Conservation (phyloP, 768 basidiomycete species). For the Terana coerulea region DNA sequence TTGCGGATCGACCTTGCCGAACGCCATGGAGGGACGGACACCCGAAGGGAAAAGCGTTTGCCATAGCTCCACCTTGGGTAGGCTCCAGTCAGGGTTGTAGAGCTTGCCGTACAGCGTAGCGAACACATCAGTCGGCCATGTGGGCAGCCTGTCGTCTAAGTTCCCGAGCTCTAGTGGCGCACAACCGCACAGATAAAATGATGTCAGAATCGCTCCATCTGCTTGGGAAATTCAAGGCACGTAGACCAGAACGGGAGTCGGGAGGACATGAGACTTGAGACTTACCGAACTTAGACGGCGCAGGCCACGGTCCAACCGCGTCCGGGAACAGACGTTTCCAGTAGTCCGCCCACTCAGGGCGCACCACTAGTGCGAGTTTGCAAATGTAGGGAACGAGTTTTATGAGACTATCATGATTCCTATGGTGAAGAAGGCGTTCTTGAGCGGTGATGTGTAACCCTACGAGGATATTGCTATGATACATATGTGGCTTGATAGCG, state of each 20-base stretch:
- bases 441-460: conserved; percentile 80
- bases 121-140: conserved; percentile 76
- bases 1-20: conserved; percentile 60
- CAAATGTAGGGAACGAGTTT: conserved; percentile 62
- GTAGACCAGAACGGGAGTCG: no score
- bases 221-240: no score
- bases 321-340: conserved; percentile 82
- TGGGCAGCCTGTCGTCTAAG: conserved; percentile 68
- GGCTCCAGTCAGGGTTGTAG: conserved; percentile 67
- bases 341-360: conserved; percentile 89
- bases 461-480: conserved; percentile 59
- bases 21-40: conserved; percentile 51
- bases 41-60: conserved; percentile 47
- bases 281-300: conserved; percentile 36
- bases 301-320: conserved; percentile 57
- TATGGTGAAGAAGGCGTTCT: conserved; percentile 55
- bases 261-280: conserved; percentile 10
- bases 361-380: conserved; percentile 54
- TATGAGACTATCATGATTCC: conserved; percentile 52
- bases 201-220: no score
- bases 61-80: conserved; percentile 37
- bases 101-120: conserved; percentile 54
- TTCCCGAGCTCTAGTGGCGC: conserved; percentile 28
- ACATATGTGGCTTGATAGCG: conserved; percentile 34
- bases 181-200: no score